Evolutionary conservation across 1,284 basidiomycete species (phyloP), one percentile per base, ranked within the genome.

Genomic region (Cryptococcus amylolentus): DNA sequence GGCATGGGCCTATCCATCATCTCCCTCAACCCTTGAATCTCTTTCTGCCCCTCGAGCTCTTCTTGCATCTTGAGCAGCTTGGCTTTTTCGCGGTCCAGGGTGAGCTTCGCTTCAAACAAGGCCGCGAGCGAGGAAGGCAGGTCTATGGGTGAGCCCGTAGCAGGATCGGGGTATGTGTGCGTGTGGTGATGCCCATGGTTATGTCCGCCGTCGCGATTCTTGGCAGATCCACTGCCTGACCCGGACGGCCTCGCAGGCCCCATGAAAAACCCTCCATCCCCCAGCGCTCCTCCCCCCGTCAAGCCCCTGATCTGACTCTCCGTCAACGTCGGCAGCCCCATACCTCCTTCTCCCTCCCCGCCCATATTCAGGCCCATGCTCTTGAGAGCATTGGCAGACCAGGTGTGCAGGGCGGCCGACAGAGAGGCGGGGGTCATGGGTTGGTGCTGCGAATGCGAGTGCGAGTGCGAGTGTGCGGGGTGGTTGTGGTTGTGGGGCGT

Each of bases 81-180:
- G 5, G 71, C 74, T 65, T 76, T 76, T 56, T 76, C 74, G 50
- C 74, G 63, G 63, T 76, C 74, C 47, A 76, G 64, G 4, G 72
- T 76, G 35, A 76, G 60, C 50, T 76, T 76, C 9, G 74, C 74
- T 54, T 76, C 72, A 58, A 76, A 76, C n/a, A 76, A 60, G 37
- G 74, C 74, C 0, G 74, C 74, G 12, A 76, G 58, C 58, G 69
- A 71, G 1, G 71, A 69, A 0, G 72, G 74, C 0, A 76, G 56
- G 53, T 76, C 74, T 47, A 73, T 75, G 27, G 67, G 66, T n/a
- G 42, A 18, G 42, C 42, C 42, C 42, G 18, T 18, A 44, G 31
- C 31, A 35, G 31, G 31, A 10, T 35, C 31, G 31, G 31, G 31
- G 31, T 35, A 35, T 35, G 31, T 35, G 31, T 35, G 31, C 7